Conservation (phyloP, 495 filamentous ascomycete species). For the Neurospora sp. region DNA sequence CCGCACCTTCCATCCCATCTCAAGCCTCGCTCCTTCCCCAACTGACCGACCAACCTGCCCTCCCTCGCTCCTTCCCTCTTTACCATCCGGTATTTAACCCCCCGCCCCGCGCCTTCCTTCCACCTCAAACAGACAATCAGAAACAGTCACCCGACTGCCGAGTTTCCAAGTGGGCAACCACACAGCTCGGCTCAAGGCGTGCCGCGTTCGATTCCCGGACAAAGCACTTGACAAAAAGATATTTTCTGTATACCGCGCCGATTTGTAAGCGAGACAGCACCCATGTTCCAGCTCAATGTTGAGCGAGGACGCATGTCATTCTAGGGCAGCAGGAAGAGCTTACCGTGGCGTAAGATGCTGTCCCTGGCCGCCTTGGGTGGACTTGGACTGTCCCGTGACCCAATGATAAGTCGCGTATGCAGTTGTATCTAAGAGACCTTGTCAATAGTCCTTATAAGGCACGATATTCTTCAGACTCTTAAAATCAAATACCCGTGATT, state of each 20-base stretch:
- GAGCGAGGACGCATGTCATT: not conserved
- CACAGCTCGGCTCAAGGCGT: not conserved
- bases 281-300: not conserved
- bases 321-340: not conserved
- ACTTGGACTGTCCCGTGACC: not conserved
- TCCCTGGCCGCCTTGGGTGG: not conserved
- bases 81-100: not conserved
- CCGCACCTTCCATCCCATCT: not conserved
- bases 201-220: not conserved
- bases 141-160: not conserved
- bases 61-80: not conserved
- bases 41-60: not conserved
- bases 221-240: not conserved
- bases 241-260: not conserved
- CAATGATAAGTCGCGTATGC: not conserved
- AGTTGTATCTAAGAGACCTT: not conserved
- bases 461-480: not conserved
- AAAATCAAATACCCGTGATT: not conserved
- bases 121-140: not conserved
- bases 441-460: not conserved
- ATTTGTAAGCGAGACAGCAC: not conserved
- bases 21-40: not conserved
- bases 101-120: not conserved
- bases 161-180: not conserved
- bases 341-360: not conserved